Evolutionary conservation across 1,139 yeast genomes (phyloP).

Genomic region (Saccharomyces pastorianus): DNA sequence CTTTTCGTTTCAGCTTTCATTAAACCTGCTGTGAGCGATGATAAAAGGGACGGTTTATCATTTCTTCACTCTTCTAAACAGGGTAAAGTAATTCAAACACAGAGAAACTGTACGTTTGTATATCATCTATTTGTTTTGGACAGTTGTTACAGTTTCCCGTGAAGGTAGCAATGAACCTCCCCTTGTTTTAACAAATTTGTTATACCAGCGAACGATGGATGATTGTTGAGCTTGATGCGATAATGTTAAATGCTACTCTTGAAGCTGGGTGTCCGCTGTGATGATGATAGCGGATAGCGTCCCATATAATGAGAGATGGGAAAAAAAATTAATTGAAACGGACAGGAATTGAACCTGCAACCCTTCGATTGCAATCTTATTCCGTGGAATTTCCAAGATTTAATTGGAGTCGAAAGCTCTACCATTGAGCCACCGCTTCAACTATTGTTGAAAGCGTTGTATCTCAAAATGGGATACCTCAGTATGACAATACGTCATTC

Average conservation of each 20-base stretch:
- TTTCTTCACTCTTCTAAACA: no score
- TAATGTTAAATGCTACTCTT: neutral
- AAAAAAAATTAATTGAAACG: slow-evolving; percentile 43
- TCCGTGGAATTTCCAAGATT: slow-evolving; percentile 29
- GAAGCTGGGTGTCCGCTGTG: neutral
- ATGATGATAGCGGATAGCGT: neutral
- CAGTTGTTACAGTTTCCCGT: no score
- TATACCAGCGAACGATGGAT: neutral
- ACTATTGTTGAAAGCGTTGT: slow-evolving; percentile 4
- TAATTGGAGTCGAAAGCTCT: slow-evolving; percentile 82
- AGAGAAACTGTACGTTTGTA: no score
- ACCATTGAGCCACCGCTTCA: slow-evolving; percentile 91
- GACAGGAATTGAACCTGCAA: slow-evolving; percentile 75
- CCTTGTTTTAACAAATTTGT: no score
- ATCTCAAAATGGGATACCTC: no score
- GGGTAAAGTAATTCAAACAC: no score
- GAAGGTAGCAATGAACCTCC: no score
- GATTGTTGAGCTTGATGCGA: neutral
- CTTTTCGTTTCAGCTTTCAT: no score
- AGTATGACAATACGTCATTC: no score
- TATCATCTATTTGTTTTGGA: no score
- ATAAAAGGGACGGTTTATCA: no score
- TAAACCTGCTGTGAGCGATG: no score
- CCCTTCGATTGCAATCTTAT: slow-evolving; percentile 49
- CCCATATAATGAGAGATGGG: neutral